A percentile compares a stretch with the other conserved stretches of the same genome.
These are phyloP conservation scores for Fraxinus velutina DNA, from an alignment of 305 asterid genomes.

Conservation along the genomic window DNA sequence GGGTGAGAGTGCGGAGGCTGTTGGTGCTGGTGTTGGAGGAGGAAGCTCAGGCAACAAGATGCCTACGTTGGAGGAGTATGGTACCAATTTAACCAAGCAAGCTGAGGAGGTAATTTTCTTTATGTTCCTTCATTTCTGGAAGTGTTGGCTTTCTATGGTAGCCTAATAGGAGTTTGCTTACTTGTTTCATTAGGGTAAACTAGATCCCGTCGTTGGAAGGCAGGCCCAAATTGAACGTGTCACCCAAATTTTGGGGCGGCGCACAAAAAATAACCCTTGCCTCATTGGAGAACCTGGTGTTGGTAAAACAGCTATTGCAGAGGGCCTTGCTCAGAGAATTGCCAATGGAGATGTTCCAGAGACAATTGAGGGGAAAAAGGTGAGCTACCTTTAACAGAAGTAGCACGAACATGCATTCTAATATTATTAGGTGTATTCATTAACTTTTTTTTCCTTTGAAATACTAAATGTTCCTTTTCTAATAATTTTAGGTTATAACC, in stretches of 20 bases:
- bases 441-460: not conserved
- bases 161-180: slow-evolving; percentile 4
- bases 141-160: slow-evolving; percentile 11
- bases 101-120: slow-evolving; percentile 82
- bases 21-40: slow-evolving; percentile 91
- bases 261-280: slow-evolving; percentile 96
- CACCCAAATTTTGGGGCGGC: slow-evolving; percentile 91
- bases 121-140: slow-evolving; percentile 9
- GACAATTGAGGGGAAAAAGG: slow-evolving; percentile 93
- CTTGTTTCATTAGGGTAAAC: slow-evolving; percentile 63
- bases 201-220: slow-evolving; percentile 97
- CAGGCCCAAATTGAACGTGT: slow-evolving; percentile 87
- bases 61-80: slow-evolving; percentile 96
- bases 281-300: slow-evolving; percentile 99
- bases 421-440: not conserved
- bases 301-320: slow-evolving; percentile 97
- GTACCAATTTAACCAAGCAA: slow-evolving; percentile 90
- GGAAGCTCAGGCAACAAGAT: slow-evolving; percentile 85
- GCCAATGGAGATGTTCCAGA: slow-evolving; percentile 94
- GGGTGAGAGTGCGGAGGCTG: slow-evolving; percentile 84
- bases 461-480: not conserved
- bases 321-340: slow-evolving; percentile 95
- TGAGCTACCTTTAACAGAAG: slow-evolving; percentile 22
- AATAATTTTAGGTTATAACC: not conserved
- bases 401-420: not conserved